Evolutionary conservation across 2,329 filamentous ascomycete species (phyloP).

Genomic region (Pyricularia sp.): DNA sequence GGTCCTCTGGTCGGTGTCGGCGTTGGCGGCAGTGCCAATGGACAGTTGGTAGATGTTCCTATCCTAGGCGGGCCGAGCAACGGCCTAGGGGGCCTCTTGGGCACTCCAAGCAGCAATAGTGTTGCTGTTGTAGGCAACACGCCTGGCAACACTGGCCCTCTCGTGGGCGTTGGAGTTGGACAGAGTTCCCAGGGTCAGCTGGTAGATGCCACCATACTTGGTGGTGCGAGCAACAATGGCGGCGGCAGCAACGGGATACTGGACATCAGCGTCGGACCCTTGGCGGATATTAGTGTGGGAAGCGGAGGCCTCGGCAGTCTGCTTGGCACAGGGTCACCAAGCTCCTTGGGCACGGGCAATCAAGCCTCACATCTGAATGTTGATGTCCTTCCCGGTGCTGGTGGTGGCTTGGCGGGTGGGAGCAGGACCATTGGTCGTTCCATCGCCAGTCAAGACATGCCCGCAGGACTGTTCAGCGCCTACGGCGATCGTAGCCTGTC

Average conservation of each 20-base stretch:
- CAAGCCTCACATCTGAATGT: neutral
- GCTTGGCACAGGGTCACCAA: neutral
- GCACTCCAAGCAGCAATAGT: neutral
- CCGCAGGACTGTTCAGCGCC: neutral
- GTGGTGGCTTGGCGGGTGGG: neutral
- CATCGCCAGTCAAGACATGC: neutral
- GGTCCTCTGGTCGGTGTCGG: neutral
- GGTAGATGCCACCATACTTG: neutral
- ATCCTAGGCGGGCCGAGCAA: neutral
- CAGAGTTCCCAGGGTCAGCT: neutral
- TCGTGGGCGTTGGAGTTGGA: neutral
- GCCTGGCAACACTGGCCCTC: neutral
- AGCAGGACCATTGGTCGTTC: neutral
- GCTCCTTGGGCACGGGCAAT: neutral
- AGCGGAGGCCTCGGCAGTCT: neutral
- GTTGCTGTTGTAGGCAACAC: neutral
- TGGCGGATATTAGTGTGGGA: constrained; percentile 1
- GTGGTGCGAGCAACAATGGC: neutral
- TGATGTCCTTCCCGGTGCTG: neutral
- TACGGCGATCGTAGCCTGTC: neutral
- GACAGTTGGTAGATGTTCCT: neutral
- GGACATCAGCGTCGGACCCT: neutral
- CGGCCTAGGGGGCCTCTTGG: neutral
- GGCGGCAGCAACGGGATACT: neutral
- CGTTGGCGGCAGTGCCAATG: neutral